Evolutionary conservation across 306 rosid genomes (phyloP).

Genomic region (Ochetophila trinervis): DNA sequence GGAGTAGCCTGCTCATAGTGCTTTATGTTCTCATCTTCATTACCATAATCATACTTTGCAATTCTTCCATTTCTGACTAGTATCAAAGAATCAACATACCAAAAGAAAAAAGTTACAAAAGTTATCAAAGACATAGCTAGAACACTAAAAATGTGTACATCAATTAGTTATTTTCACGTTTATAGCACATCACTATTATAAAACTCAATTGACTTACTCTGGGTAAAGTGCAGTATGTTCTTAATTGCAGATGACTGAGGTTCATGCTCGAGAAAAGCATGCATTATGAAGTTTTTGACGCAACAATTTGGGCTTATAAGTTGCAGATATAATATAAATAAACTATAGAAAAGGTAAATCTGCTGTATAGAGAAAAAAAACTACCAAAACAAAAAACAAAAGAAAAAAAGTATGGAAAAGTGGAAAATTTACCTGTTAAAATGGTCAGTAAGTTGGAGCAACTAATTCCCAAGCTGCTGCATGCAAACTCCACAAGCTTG

Average conservation of each 20-base stretch:
- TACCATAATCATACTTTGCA: slow-evolving; percentile 49
- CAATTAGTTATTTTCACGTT: too few species aligned
- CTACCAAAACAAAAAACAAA: too few species aligned
- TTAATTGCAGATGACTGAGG: slow-evolving; percentile 55
- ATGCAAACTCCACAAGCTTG: too few species aligned
- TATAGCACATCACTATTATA: neutral
- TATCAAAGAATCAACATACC: slow-evolving; percentile 9
- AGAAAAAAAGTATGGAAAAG: too few species aligned
- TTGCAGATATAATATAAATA: neutral
- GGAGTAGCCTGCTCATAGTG: slow-evolving; percentile 53
- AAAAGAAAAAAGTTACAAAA: neutral
- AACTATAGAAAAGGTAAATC: too few species aligned
- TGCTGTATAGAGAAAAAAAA: too few species aligned
- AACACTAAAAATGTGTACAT: neutral
- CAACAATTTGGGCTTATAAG: slow-evolving; percentile 34
- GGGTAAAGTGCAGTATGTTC: slow-evolving; percentile 56
- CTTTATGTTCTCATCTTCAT: slow-evolving; percentile 29
- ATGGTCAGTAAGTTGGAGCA: too few species aligned
- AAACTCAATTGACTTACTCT: slow-evolving; percentile 34
- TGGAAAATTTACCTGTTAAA: neutral
- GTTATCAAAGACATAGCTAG: too few species aligned
- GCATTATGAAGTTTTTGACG: too few species aligned
- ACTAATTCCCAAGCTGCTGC: too few species aligned
- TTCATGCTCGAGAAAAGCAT: too few species aligned
- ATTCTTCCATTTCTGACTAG: slow-evolving; percentile 51